phyloP scores from a whole-genome alignment of 352 stramenopile genomes.

The Globisporangium middletonii region DNA sequence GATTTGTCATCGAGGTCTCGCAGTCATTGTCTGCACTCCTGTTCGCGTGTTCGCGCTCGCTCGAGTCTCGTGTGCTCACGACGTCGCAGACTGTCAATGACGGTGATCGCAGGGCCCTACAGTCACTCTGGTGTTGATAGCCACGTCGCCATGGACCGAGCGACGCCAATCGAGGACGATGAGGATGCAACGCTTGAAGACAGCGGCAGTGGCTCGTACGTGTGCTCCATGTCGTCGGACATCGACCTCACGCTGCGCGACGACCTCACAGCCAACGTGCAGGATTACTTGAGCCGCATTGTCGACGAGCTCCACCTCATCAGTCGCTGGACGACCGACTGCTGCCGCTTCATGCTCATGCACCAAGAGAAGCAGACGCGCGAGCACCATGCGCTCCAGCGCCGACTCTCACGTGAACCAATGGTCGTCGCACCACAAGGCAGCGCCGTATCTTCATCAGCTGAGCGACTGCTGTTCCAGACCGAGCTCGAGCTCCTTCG shows the following conservation, averaged over 20 bases:
- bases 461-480: slow-evolving; percentile 14
- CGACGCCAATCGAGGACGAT: too few relatives aligned
- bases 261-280: slow-evolving; percentile 28
- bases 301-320: slow-evolving; percentile 48
- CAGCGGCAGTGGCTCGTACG: slow-evolving; percentile 16
- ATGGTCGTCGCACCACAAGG: too few relatives aligned
- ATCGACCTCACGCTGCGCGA: slow-evolving; percentile 28
- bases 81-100: too few relatives aligned
- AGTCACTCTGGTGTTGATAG: too few relatives aligned
- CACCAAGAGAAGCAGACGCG: slow-evolving; percentile 6
- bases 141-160: neutral
- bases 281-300: slow-evolving; percentile 44
- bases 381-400: neutral
- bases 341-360: slow-evolving; percentile 10
- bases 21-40: too few relatives aligned
- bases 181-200: neutral
- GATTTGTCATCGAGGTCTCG: too few relatives aligned
- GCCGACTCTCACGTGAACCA: neutral
- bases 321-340: slow-evolving; percentile 28
- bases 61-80: too few relatives aligned
- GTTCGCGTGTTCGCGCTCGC: too few relatives aligned
- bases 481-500: slow-evolving; percentile 31
- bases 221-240: slow-evolving; percentile 26
- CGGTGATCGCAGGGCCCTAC: neutral
- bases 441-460: too few relatives aligned